Percentiles rank a stretch among this genome's conserved stretches.
phyloP scores from a whole-genome alignment of 2,329 filamentous ascomycete species.

The Microsporum ferrugineum region DNA sequence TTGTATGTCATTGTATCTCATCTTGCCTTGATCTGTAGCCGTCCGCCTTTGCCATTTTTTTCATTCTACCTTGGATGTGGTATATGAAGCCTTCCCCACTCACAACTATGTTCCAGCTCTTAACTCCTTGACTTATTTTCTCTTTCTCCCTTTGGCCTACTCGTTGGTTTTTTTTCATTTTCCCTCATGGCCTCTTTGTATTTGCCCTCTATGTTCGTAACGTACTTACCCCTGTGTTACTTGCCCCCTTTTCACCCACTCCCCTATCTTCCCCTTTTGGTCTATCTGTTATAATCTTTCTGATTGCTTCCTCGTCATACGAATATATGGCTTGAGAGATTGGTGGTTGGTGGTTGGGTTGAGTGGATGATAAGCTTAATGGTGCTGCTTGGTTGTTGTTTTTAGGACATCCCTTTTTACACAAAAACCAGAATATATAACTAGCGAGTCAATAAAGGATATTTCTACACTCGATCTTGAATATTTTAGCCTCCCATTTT shows the following conservation, averaged over 20 bases:
- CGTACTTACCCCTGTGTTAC: neutral
- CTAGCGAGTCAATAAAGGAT: neutral
- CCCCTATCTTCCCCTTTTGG: neutral
- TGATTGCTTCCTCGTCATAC: neutral
- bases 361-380: neutral
- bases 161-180: neutral
- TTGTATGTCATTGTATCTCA: neutral
- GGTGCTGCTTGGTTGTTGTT: neutral
- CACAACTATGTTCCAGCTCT: neutral
- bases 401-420: neutral
- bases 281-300: neutral
- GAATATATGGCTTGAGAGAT: neutral
- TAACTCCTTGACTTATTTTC: neutral
- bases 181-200: neutral
- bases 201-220: neutral
- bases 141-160: neutral
- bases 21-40: neutral
- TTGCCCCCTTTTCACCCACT: neutral
- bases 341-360: neutral
- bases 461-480: neutral
- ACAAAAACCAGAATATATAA: neutral
- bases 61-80: neutral
- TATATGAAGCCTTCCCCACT: conserved; percentile 2
- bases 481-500: neutral
- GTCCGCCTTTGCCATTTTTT: neutral